phyloP scores from a whole-genome alignment of 2,329 filamentous ascomycete genomes.

The Verticillium dahliae region DNA sequence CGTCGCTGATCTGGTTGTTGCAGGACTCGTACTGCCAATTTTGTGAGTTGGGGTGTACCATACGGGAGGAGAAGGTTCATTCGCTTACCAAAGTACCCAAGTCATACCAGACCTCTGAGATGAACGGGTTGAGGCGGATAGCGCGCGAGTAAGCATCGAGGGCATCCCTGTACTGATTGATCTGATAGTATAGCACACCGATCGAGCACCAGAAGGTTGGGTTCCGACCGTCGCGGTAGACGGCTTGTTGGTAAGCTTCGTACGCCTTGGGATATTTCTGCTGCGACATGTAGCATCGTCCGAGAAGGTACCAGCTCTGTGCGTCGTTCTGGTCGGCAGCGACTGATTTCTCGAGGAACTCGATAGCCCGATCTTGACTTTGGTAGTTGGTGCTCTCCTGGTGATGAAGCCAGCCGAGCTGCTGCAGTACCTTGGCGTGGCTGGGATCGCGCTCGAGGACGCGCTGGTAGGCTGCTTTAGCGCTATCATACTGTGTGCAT shows the following conservation, averaged over 20 bases:
- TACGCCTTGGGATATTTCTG: conserved; percentile 98
- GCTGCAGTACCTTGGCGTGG: conserved; percentile 96
- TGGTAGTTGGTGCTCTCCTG: conserved; percentile 88
- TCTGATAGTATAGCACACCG: conserved; percentile 97
- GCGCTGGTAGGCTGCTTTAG: conserved; percentile 85
- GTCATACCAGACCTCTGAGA: conserved; percentile 99
- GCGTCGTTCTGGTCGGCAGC: conserved; percentile 88
- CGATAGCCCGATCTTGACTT: conserved; percentile 92
- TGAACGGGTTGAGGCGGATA: conserved; percentile 94
- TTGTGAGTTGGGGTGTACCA: conserved; percentile 19
- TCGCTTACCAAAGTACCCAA: conserved; percentile 81
- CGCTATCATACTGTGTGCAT: conserved; percentile 72
- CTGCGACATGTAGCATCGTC: conserved; percentile 98
- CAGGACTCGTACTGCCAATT: conserved; percentile 80
- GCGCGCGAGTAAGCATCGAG: conserved; percentile 96
- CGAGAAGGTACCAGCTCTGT: conserved; percentile 97
- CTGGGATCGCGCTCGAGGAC: conserved; percentile 92
- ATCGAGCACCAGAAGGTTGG: conserved; percentile 99
- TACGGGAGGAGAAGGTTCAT: not conserved
- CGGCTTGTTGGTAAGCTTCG: conserved; percentile 96
- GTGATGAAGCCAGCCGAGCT: conserved; percentile 95
- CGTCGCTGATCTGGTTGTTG: conserved; percentile 97
- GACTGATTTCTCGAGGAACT: conserved; percentile 95
- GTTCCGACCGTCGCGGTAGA: conserved; percentile 95
- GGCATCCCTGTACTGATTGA: conserved; percentile 98